A percentile compares a stretch with the other conserved stretches of the same genome.
These are phyloP conservation scores for Arabidopsis arenosa DNA, from an alignment of 345 rosid genomes.

Conservation along the genomic window DNA sequence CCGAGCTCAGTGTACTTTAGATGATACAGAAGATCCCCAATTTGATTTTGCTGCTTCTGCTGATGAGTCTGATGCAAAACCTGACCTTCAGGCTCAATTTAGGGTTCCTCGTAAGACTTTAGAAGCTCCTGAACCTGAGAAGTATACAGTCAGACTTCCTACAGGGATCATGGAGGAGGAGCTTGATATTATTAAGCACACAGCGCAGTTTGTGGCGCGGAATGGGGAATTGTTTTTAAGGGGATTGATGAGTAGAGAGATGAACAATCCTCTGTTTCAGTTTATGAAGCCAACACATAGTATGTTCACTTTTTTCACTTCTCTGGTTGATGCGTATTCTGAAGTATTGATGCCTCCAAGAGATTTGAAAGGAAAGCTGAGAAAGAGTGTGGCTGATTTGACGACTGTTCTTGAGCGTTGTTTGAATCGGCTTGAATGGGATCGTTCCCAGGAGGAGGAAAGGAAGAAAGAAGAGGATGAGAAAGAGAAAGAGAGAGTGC, in stretches of 20 bases:
- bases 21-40: constrained; percentile 49
- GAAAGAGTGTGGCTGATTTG: constrained; percentile 63
- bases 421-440: constrained; percentile 90
- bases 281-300: constrained; percentile 92
- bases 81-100: constrained; percentile 71
- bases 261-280: constrained; percentile 75
- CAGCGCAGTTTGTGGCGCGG: constrained; percentile 86
- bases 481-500: constrained; percentile 83
- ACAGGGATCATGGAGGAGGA: constrained; percentile 84
- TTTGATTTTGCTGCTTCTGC: constrained; percentile 37
- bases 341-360: constrained; percentile 83
- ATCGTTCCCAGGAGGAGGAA: constrained; percentile 79
- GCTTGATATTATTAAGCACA: constrained; percentile 81
- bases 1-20: constrained; percentile 49
- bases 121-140: constrained; percentile 78
- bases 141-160: constrained; percentile 78
- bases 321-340: constrained; percentile 79
- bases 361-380: constrained; percentile 69
- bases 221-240: constrained; percentile 78
- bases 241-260: constrained; percentile 76
- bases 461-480: constrained; percentile 89
- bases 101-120: constrained; percentile 65
- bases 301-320: constrained; percentile 76
- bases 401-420: constrained; percentile 80
- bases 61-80: constrained; percentile 48